phyloP scores from a whole-genome alignment of 176 grass and related monocot species.

The Hordeum vulgare region DNA sequence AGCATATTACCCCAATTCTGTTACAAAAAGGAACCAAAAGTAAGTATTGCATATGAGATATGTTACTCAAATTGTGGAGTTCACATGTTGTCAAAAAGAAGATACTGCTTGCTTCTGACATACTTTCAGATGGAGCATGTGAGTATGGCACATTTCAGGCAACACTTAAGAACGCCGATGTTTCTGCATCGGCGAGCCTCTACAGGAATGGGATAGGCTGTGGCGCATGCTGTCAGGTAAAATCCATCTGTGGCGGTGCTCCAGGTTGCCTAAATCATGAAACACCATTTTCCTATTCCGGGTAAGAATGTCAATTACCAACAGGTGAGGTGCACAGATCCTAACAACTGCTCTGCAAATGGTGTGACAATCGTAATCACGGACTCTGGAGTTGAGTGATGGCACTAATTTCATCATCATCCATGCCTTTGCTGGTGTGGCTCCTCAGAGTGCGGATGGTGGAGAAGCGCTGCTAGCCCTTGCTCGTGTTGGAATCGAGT shows the following conservation, averaged over 20 bases:
- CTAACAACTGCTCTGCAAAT: constrained; percentile 31
- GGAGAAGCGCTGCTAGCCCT: constrained; percentile 35
- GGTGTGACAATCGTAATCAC: constrained; percentile 45
- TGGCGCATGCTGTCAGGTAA: constrained; percentile 67
- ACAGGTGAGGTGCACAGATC: constrained; percentile 48
- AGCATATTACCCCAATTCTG: constrained; percentile 62
- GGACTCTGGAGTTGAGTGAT: constrained; percentile 8
- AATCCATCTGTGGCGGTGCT: not conserved
- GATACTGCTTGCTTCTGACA: not conserved
- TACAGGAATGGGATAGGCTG: constrained; percentile 77
- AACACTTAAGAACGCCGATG: constrained; percentile 45
- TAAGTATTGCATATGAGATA: constrained; percentile 27
- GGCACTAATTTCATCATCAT: constrained; percentile 55
- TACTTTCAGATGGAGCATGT: constrained; percentile 45
- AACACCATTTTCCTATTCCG: not conserved
- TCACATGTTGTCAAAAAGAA: not conserved
- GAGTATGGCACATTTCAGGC: constrained; percentile 50
- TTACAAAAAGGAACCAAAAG: constrained; percentile 31
- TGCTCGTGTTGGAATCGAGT: constrained; percentile 38
- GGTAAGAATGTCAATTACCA: not conserved
- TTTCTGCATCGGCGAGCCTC: constrained; percentile 51
- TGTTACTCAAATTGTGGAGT: not conserved
- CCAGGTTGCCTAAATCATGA: not conserved
- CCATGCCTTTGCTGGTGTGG: constrained; percentile 40
- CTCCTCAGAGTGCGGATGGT: constrained; percentile 32